These are phyloP conservation scores for Omphalea diandra DNA, from an alignment of 441 rosid genomes.

Conservation along the genomic window DNA sequence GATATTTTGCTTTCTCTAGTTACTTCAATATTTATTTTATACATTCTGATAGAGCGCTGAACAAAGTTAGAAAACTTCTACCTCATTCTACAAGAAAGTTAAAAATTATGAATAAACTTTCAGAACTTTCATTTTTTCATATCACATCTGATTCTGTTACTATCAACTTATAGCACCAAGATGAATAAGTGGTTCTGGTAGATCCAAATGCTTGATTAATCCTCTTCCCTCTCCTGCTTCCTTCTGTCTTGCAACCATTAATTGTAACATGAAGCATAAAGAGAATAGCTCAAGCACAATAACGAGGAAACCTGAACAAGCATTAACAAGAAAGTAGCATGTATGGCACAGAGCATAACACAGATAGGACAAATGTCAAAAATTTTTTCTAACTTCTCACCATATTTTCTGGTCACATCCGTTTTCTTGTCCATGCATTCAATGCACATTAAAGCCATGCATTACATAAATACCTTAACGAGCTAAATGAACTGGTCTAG, in stretches of 20 bases:
- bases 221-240: conserved; percentile 13
- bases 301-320: conserved; percentile 24
- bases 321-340: neutral
- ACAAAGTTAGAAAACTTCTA: neutral
- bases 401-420: neutral
- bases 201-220: neutral
- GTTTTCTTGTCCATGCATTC: neutral
- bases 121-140: conserved; percentile 8
- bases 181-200: neutral
- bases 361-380: no score
- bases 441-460: no score
- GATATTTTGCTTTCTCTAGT: neutral
- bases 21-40: no score
- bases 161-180: conserved; percentile 3
- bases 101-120: neutral
- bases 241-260: neutral
- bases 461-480: neutral
- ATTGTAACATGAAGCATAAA: neutral
- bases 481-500: no score
- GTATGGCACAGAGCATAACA: no score
- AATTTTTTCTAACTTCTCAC: neutral
- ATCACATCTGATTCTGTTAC: neutral
- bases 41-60: neutral
- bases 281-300: neutral
- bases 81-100: neutral